Conservation (phyloP, 1,284 basidiomycete species). For the Cutaneotrichosporon daszewskae region DNA sequence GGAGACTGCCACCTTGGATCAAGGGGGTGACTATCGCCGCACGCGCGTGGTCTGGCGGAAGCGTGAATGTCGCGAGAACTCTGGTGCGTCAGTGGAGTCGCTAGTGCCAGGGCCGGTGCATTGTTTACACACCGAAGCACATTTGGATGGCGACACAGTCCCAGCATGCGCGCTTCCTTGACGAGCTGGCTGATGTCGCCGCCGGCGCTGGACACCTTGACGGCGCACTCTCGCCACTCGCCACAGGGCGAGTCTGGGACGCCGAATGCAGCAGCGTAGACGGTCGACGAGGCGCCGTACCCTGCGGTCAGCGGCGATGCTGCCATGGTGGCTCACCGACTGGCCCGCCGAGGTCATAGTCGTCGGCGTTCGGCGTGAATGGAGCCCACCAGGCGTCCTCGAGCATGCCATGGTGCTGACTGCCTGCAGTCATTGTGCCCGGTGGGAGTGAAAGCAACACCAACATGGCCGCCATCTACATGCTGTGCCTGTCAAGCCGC, state of each 20-base stretch:
- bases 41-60: conserved; percentile 36
- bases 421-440: too few relatives aligned
- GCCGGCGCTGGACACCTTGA: conserved; percentile 38
- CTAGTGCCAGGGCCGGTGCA: not conserved
- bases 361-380: conserved; percentile 26
- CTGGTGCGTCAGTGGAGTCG: conserved; percentile 13
- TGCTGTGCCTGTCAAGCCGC: too few relatives aligned
- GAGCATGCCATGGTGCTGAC: conserved; percentile 26
- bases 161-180: conserved; percentile 32
- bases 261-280: conserved; percentile 33
- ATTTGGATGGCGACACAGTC: conserved; percentile 38
- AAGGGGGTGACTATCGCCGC: conserved; percentile 42
- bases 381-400: conserved; percentile 29
- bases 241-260: conserved; percentile 3
- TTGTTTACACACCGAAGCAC: conserved; percentile 30
- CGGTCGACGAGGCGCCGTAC: conserved; percentile 41
- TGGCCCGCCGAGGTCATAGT: conserved; percentile 34
- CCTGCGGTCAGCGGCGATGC: conserved; percentile 19
- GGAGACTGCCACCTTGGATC: conserved; percentile 35
- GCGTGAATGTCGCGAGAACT: conserved; percentile 37
- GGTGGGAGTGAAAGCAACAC: too few relatives aligned
- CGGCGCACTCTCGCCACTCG: conserved; percentile 26
- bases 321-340: conserved; percentile 25
- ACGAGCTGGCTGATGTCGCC: conserved; percentile 30
- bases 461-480: too few relatives aligned